Evolutionary conservation across 1,139 yeast species (phyloP).

Genomic region (Scheffersomyces insectosa): DNA sequence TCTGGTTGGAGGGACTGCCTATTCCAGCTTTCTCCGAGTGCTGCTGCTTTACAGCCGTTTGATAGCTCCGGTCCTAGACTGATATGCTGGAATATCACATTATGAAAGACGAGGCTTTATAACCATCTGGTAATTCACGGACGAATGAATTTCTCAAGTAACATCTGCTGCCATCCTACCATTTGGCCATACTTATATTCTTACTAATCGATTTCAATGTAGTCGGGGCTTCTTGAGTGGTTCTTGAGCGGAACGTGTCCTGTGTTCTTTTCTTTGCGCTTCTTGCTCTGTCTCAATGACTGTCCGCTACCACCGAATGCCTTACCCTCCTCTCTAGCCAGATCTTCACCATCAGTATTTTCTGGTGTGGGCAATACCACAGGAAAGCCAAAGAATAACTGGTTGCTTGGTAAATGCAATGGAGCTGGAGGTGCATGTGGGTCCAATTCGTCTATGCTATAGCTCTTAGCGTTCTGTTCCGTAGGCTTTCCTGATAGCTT

Average conservation of each 20-base stretch:
- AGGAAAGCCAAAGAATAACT: constrained; percentile 92
- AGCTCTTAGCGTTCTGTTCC: constrained; percentile 12
- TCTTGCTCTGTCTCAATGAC: constrained; percentile 70
- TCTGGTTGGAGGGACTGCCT: too few species aligned
- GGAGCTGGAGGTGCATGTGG: constrained; percentile 69
- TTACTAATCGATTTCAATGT: constrained; percentile 69
- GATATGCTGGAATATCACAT: too few species aligned
- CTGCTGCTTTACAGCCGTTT: too few species aligned
- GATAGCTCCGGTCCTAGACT: too few species aligned
- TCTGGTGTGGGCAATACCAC: constrained; percentile 66
- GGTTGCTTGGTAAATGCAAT: constrained; percentile 75
- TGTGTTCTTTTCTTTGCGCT: constrained; percentile 62
- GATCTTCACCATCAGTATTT: constrained; percentile 34
- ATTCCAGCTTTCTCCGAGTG: too few species aligned
- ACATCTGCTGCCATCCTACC: too few species aligned
- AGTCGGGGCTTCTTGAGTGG: constrained; percentile 68
- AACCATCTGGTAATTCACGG: too few species aligned
- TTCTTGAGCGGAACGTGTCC: constrained; percentile 46
- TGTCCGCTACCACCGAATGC: constrained; percentile 66
- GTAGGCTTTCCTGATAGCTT: constrained; percentile 68
- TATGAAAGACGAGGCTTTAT: too few species aligned
- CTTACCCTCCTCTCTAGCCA: constrained; percentile 29
- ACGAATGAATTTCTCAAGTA: too few species aligned
- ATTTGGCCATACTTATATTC: not conserved
- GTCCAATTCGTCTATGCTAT: constrained; percentile 42